A percentile compares a stretch with the other conserved stretches of the same genome.
Evolutionary conservation across 495 filamentous ascomycete genomes (phyloP).

Genomic region (Annulohypoxylon stygium): DNA sequence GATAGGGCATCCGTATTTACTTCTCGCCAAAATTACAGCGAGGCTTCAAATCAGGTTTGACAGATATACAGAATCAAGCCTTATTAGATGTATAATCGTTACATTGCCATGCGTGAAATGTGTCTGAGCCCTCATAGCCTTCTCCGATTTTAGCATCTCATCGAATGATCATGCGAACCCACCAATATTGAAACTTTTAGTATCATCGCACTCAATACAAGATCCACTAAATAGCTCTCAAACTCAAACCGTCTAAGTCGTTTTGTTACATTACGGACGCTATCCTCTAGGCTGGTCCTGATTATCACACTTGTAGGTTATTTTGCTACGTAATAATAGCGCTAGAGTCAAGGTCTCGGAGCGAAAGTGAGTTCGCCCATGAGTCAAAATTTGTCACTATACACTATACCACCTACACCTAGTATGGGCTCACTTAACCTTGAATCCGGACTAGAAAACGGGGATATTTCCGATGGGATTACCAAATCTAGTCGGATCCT

Average conservation of each 20-base stretch:
- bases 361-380: slow-evolving; percentile 20
- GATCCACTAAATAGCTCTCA: slow-evolving; percentile 37
- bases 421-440: slow-evolving; percentile 1
- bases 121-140: slow-evolving; percentile 13
- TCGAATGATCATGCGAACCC: slow-evolving; percentile 36
- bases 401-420: not conserved
- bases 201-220: slow-evolving; percentile 18
- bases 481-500: not conserved
- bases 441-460: not conserved
- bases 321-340: slow-evolving; percentile 37
- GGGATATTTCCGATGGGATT: slow-evolving; percentile 10
- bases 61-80: not conserved
- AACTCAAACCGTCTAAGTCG: slow-evolving; percentile 20
- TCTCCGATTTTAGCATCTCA: not conserved
- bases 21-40: not conserved
- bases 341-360: slow-evolving; percentile 37
- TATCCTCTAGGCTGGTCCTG: slow-evolving; percentile 18
- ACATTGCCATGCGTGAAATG: slow-evolving; percentile 18
- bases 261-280: slow-evolving; percentile 32
- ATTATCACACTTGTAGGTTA: slow-evolving; percentile 26
- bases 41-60: slow-evolving; percentile 14
- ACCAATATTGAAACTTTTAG: slow-evolving; percentile 19
- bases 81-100: slow-evolving; percentile 16
- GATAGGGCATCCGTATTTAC: slow-evolving; percentile 4
- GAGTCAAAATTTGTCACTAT: slow-evolving; percentile 1